Percentiles rank a stretch among this genome's conserved stretches.
Evolutionary conservation across 208 protist genomes (phyloP).

Genomic region (Porcisia deanei): DNA sequence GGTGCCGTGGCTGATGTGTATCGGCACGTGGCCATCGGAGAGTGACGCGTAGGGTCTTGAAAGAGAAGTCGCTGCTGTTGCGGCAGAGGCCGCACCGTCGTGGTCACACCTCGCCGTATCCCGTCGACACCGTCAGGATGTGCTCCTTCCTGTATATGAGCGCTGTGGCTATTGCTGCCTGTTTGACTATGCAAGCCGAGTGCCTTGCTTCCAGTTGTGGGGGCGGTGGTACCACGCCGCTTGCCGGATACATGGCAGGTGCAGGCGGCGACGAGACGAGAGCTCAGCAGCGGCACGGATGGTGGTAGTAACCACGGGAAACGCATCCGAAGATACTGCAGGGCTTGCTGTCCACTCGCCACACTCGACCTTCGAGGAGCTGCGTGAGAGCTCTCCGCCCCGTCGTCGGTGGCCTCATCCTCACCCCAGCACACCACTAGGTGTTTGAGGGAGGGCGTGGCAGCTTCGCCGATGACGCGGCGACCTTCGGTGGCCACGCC

Average conservation of each 20-base stretch:
- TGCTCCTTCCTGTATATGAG: background rate
- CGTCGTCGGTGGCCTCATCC: constrained; percentile 2
- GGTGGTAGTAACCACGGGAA: constrained; percentile 48
- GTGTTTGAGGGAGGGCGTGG: constrained; percentile 36
- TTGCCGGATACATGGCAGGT: constrained; percentile 28
- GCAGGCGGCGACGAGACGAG: constrained; percentile 23
- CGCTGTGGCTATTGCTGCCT: background rate
- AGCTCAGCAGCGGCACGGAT: constrained; percentile 13
- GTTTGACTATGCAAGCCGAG: background rate
- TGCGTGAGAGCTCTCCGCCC: background rate
- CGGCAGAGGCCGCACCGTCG: background rate
- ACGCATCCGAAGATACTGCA: constrained; percentile 41
- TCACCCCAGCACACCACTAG: constrained; percentile 28
- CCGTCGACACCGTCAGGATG: background rate
- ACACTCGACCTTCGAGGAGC: background rate
- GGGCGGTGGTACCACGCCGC: constrained; percentile 13
- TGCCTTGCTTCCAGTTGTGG: background rate
- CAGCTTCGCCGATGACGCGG: constrained; percentile 39
- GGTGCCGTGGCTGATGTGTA: background rate
- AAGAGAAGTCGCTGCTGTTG: constrained; percentile 13
- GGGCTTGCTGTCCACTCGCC: constrained; percentile 9
- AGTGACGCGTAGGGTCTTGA: constrained; percentile 7
- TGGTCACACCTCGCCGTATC: background rate
- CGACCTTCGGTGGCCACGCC: constrained; percentile 38
- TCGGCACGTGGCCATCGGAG: background rate